Conservation (phyloP, 1,284 basidiomycete genomes). For the Ganoderma lucidum region DNA sequence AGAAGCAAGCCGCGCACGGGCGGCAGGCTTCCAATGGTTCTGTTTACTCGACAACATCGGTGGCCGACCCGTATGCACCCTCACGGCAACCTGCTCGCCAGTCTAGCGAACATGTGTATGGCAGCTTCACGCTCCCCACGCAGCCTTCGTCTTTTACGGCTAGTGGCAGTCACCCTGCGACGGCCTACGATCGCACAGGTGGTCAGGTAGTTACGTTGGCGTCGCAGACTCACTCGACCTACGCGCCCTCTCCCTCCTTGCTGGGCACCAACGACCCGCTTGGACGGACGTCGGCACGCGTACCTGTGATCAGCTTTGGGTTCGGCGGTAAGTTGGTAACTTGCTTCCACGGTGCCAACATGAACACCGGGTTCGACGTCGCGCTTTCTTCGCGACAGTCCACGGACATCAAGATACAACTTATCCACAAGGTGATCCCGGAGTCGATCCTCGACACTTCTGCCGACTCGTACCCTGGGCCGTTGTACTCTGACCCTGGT, state of each 20-base stretch:
- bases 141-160: slow-evolving; percentile 16
- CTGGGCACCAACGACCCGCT: slow-evolving; percentile 86
- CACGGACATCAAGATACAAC: slow-evolving; percentile 74
- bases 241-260: slow-evolving; percentile 80
- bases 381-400: slow-evolving; percentile 77
- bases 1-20: slow-evolving; percentile 38
- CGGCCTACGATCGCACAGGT: slow-evolving; percentile 30
- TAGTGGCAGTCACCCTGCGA: slow-evolving; percentile 10
- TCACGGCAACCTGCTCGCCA: slow-evolving; percentile 38
- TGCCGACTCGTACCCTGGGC: slow-evolving; percentile 80
- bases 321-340: slow-evolving; percentile 89
- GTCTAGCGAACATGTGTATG: slow-evolving; percentile 32
- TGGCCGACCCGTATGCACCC: slow-evolving; percentile 53
- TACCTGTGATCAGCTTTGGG: slow-evolving; percentile 88
- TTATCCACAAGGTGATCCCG: slow-evolving; percentile 74
- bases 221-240: slow-evolving; percentile 57
- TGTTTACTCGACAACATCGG: slow-evolving; percentile 48
- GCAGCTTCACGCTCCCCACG: slow-evolving; percentile 27
- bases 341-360: slow-evolving; percentile 81
- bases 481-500: slow-evolving; percentile 82
- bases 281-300: slow-evolving; percentile 73
- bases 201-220: slow-evolving; percentile 55
- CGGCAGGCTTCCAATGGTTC: slow-evolving; percentile 62
- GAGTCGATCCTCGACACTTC: slow-evolving; percentile 68
- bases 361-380: slow-evolving; percentile 80